Evolutionary conservation across 23 red algal species (phyloP).

Genomic region (Cyanidiococcus yangmingshanensis): DNA sequence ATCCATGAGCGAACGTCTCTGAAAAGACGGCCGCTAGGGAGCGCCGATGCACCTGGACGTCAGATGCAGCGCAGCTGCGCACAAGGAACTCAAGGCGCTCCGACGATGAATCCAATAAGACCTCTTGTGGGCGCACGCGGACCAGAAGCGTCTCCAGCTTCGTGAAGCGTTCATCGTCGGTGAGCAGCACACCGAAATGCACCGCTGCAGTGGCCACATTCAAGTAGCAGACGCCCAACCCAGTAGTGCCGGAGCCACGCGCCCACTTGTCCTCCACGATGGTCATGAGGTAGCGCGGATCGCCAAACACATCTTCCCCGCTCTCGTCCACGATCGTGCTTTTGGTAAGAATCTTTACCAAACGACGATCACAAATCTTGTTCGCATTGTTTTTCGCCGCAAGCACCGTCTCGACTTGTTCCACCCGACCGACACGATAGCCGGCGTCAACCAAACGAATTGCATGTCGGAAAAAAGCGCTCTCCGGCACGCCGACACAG

Average conservation of each 20-base stretch:
- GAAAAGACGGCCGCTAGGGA: neutral
- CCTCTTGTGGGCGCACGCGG: conserved; percentile 52
- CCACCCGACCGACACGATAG: conserved; percentile 83
- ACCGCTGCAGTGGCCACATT: conserved; percentile 63
- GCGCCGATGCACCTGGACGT: neutral
- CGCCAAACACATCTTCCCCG: conserved; percentile 38
- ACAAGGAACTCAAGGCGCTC: neutral
- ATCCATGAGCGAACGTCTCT: neutral
- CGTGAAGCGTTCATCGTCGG: conserved; percentile 33
- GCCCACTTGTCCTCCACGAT: conserved; percentile 26
- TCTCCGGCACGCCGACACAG: conserved; percentile 93
- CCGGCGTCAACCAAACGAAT: conserved; percentile 65
- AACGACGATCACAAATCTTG: conserved; percentile 59
- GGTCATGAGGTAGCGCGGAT: conserved; percentile 56
- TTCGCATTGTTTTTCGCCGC: conserved; percentile 51
- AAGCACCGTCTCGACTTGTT: conserved; percentile 80
- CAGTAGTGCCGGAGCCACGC: neutral
- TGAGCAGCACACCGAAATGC: conserved; percentile 48
- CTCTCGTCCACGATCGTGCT: conserved; percentile 40
- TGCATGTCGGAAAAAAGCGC: conserved; percentile 66
- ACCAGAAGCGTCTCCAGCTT: conserved; percentile 47
- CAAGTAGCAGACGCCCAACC: conserved; percentile 68
- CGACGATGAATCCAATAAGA: conserved; percentile 26
- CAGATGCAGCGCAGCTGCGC: neutral
- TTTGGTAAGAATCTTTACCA: conserved; percentile 83